Base-by-base conservation (phyloP, 768 basidiomycete species). In the Hypholoma sublateritium region DNA sequence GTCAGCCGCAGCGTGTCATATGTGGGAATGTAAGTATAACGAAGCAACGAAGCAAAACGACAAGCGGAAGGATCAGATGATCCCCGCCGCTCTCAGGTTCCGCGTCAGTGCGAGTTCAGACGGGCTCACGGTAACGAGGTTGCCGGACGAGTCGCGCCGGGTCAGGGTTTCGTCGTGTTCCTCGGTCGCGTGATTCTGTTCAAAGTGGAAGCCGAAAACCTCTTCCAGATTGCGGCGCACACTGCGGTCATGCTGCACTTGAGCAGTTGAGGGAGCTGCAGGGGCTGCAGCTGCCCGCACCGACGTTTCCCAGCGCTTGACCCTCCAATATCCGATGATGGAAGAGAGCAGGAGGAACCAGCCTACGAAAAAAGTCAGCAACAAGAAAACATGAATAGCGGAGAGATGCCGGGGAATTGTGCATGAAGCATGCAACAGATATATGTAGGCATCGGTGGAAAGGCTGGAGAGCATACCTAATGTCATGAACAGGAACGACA, bases 321-420 rank as follows among this genome's bases (percentile, higher is more conserved):
- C 79, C 59, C 91, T 86, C 83, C 87, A 88, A 72, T 82, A 97
- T 9, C 89, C 86, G 28, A 94, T 83, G 53, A 90, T 55, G 35
- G 91, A 93, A 1, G 93, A 89, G 34, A 97, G 77, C 32, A 98
- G 77, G 21, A 98, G 77, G 79, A 96, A 94, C 95, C 95, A 97
- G 12, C 93, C 88, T 90, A 55, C 28, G 25, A 44, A 37, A 48
- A 41, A 32, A 39, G 60, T 37, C n/a, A 59, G 19, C 41, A 47
- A 35, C 45, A 16, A 59, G 37, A 17, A 24, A 49, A 9, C 25
- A 54, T 52, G 17, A 25, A 35, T 9, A 3, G 28, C 28, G 28
- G 9, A 32, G 9, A 9, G 28, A 32, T 5, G 28, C 28, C 6
- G 28, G 9, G 5, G 9, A 32, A 32, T 5, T 32, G 28, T n/a